Evolutionary conservation across 2,329 filamentous ascomycete species (phyloP).

Genomic region (Fusarium equiseti): DNA sequence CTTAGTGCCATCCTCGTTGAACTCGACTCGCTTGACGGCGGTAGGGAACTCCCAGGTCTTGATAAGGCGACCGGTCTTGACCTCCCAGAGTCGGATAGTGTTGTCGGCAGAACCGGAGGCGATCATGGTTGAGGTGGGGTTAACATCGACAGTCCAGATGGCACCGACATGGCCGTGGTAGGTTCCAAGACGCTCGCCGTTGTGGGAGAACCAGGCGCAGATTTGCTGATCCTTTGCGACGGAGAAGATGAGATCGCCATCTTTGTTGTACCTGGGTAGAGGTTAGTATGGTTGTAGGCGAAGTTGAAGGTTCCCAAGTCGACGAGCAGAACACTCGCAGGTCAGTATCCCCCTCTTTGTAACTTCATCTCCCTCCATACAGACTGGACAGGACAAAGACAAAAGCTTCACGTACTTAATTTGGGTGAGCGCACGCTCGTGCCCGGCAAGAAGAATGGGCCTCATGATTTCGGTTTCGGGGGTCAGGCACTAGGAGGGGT

Average conservation of each 20-base stretch:
- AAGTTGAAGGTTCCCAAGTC: conserved; percentile 12
- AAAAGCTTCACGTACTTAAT: conserved; percentile 73
- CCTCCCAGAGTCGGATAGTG: conserved; percentile 96
- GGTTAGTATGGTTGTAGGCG: conserved; percentile 33
- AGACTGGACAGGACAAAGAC: background rate
- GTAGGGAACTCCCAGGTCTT: conserved; percentile 99
- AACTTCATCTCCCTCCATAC: background rate
- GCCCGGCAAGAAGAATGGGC: conserved; percentile 94
- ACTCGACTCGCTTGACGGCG: conserved; percentile 97
- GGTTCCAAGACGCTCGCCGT: conserved; percentile 96
- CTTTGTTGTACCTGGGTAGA: conserved; percentile 79
- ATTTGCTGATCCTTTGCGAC: conserved; percentile 96
- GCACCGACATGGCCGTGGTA: conserved; percentile 98
- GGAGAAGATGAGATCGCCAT: conserved; percentile 97
- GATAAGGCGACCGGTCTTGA: conserved; percentile 90
- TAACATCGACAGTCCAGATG: conserved; percentile 98
- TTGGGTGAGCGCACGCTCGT: conserved; percentile 96
- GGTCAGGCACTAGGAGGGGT: conserved; percentile 45
- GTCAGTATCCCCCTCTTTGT: conserved; percentile 11
- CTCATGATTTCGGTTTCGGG: conserved; percentile 76
- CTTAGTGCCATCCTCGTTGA: conserved; percentile 91
- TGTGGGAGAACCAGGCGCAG: conserved; percentile 97
- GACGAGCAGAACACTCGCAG: conserved; percentile 9
- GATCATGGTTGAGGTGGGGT: conserved; percentile 90
- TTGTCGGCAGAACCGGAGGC: conserved; percentile 98